Percentiles rank a stretch among this genome's conserved stretches.
Conservation (phyloP, 1,284 basidiomycete species). For the Microbotryomycetes sp. region DNA sequence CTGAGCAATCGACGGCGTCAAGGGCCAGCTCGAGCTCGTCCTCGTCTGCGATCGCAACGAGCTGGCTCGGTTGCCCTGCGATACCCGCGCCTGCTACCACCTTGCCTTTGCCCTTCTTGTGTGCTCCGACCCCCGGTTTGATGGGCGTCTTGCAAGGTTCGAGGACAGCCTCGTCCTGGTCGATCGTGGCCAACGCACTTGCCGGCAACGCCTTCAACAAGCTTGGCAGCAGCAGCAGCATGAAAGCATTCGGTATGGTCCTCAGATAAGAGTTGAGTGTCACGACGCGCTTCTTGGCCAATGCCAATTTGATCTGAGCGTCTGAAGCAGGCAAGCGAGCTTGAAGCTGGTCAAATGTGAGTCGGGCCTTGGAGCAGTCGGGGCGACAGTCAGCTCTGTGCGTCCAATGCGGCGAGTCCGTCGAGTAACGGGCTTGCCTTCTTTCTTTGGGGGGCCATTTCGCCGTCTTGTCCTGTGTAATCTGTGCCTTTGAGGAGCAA, state of each 20-base stretch:
- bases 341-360: slow-evolving; percentile 10
- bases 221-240: slow-evolving; percentile 62
- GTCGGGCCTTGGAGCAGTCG: background rate
- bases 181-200: background rate
- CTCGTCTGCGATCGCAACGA: slow-evolving; percentile 42
- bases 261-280: slow-evolving; percentile 48
- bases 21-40: slow-evolving; percentile 52
- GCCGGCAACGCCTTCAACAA: slow-evolving; percentile 49
- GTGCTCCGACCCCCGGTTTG: background rate
- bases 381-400: background rate
- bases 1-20: slow-evolving; percentile 41
- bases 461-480: slow-evolving; percentile 10
- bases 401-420: too few species aligned
- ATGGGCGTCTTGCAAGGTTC: background rate
- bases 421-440: background rate
- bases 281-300: slow-evolving; percentile 11
- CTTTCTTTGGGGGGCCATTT: background rate
- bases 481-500: slow-evolving; percentile 18
- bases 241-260: slow-evolving; percentile 57
- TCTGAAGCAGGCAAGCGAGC: slow-evolving; percentile 26
- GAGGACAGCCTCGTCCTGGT: background rate
- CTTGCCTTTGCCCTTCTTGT: background rate
- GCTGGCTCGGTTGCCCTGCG: slow-evolving; percentile 44
- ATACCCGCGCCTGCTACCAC: background rate
- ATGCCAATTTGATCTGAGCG: slow-evolving; percentile 13